Percentiles rank a stretch among this genome's conserved stretches.
These are phyloP conservation scores for Colletotrichum noveboracense DNA, from an alignment of 2,329 filamentous ascomycete species.

Conservation along the genomic window DNA sequence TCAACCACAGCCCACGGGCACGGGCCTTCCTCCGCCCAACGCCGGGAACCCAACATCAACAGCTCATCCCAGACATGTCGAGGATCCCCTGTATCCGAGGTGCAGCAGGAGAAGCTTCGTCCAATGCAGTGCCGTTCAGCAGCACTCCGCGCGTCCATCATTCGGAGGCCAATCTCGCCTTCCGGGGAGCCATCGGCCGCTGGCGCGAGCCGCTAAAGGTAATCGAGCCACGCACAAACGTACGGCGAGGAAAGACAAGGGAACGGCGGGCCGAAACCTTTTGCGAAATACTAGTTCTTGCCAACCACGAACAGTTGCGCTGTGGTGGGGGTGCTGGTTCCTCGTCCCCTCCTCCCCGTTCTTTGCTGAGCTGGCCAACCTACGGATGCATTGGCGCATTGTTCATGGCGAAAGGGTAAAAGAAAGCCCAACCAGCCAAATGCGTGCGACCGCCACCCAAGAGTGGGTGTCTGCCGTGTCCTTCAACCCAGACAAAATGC, in stretches of 20 bases:
- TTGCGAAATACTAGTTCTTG: background rate
- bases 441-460: background rate
- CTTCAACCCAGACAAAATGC: background rate
- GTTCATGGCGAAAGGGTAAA: background rate
- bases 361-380: background rate
- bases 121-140: background rate
- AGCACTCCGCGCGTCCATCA: background rate
- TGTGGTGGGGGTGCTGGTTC: background rate
- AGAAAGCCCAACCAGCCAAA: background rate
- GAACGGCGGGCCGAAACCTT: background rate
- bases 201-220: background rate
- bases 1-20: background rate
- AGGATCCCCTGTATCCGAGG: background rate
- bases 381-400: background rate
- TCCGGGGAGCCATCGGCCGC: background rate
- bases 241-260: background rate
- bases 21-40: background rate
- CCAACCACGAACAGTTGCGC: background rate
- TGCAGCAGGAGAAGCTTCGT: background rate
- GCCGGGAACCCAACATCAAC: background rate
- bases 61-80: background rate
- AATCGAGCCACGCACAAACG: background rate
- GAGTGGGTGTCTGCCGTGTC: background rate
- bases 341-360: background rate
- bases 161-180: background rate